A percentile compares a stretch with the other conserved stretches of the same genome.
Evolutionary conservation across 495 filamentous ascomycete species (phyloP).

Genomic region (Aspergillus conjunctus): DNA sequence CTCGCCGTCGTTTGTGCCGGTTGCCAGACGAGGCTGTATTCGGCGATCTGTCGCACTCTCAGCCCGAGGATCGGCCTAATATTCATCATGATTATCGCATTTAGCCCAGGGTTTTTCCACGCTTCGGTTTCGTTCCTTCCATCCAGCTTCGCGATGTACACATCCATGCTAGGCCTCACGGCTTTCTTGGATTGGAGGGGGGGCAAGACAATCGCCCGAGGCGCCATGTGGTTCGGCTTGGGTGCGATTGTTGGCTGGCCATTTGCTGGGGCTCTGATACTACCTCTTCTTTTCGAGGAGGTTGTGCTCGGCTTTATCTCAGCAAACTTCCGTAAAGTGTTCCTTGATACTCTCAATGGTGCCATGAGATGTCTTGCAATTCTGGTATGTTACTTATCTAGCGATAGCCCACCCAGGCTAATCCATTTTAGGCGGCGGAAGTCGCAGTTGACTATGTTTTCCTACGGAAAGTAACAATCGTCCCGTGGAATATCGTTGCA

Average conservation of each 20-base stretch:
- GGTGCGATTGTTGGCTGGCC: conserved; percentile 94
- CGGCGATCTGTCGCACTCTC: conserved; percentile 69
- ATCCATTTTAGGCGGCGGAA: conserved; percentile 54
- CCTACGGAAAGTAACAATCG: conserved; percentile 73
- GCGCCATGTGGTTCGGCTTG: conserved; percentile 90
- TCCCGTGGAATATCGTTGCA: conserved; percentile 88
- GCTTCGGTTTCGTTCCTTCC: conserved; percentile 85
- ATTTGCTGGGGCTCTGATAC: conserved; percentile 78
- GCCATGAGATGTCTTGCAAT: conserved; percentile 64
- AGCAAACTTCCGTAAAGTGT: conserved; percentile 55
- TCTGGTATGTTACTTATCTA: conserved; percentile 58
- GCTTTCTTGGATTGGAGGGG: conserved; percentile 85
- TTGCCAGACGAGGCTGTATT: conserved; percentile 79
- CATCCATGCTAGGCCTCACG: conserved; percentile 79
- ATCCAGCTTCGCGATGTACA: conserved; percentile 97
- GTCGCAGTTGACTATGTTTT: conserved; percentile 74
- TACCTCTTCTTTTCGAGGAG: conserved; percentile 85
- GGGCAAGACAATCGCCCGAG: conserved; percentile 73
- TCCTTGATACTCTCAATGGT: conserved; percentile 66
- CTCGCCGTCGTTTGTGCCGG: conserved; percentile 76
- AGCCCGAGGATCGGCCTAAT: conserved; percentile 80
- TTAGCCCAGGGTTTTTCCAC: conserved; percentile 91
- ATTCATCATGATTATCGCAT: conserved; percentile 73
- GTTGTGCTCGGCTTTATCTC: conserved; percentile 61
- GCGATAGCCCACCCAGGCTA: conserved; percentile 23